Evolutionary conservation across 176 grass and related monocot species (phyloP).

Genomic region (Oryza longistaminata): DNA sequence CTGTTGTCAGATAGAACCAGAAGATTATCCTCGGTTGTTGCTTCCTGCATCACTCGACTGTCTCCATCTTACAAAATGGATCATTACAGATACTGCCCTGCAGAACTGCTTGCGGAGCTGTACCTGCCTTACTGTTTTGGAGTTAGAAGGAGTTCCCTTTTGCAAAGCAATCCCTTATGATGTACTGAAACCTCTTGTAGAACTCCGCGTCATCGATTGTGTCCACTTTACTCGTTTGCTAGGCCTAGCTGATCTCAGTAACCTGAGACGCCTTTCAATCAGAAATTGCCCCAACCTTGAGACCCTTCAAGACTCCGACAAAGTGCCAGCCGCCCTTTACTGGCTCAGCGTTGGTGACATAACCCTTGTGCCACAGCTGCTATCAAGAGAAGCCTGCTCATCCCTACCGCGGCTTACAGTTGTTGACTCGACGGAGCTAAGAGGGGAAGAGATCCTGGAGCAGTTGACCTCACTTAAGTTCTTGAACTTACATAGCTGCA

Average conservation of each 20-base stretch:
- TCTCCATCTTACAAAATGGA: background rate
- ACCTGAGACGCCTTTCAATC: background rate
- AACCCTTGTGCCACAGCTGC: background rate
- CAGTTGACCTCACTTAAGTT: background rate
- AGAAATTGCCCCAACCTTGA: background rate
- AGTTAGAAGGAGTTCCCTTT: background rate
- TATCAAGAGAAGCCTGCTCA: background rate
- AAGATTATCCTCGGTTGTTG: background rate
- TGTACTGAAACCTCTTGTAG: background rate
- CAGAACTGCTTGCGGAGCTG: constrained; percentile 1
- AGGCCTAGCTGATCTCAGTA: background rate
- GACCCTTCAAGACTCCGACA: background rate
- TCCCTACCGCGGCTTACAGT: background rate
- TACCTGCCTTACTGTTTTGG: constrained; percentile 5
- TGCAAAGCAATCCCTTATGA: background rate
- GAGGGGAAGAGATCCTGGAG: background rate
- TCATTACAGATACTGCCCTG: background rate
- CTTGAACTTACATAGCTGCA: background rate
- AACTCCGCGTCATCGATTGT: background rate
- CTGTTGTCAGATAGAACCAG: background rate
- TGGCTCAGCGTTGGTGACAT: background rate
- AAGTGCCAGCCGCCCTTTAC: background rate
- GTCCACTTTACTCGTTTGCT: background rate
- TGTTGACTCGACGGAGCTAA: background rate
- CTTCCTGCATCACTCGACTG: background rate